These are phyloP conservation scores for Cenchrus purpureus DNA, from an alignment of 176 grass and related monocot species.

Conservation along the genomic window DNA sequence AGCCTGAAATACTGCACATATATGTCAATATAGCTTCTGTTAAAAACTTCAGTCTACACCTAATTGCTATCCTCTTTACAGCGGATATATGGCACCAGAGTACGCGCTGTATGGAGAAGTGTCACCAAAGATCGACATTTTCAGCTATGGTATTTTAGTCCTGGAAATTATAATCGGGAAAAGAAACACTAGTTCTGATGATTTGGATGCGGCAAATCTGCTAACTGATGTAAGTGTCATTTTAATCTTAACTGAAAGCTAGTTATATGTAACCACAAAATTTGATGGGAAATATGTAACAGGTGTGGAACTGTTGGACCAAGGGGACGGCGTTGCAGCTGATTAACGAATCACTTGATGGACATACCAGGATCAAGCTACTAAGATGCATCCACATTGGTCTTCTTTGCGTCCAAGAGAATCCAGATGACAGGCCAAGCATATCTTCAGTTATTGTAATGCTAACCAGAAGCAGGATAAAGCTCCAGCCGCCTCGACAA, in stretches of 20 bases:
- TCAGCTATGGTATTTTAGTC: constrained; percentile 24
- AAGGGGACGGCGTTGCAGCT: constrained; percentile 30
- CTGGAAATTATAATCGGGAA: background rate
- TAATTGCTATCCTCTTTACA: background rate
- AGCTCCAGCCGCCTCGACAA: constrained; percentile 22
- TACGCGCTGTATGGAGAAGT: constrained; percentile 1
- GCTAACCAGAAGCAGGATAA: constrained; percentile 47
- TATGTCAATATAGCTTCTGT: no score
- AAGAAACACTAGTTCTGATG: background rate
- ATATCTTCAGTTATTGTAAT: constrained; percentile 57
- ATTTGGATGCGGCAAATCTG: background rate
- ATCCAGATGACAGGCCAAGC: constrained; percentile 27
- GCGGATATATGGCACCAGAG: constrained; percentile 12
- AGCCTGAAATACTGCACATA: no score
- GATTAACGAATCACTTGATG: constrained; percentile 31
- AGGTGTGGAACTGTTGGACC: constrained; percentile 52
- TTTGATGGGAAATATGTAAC: background rate
- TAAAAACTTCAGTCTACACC: no score
- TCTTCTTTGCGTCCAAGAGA: constrained; percentile 50
- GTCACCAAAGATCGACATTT: constrained; percentile 19
- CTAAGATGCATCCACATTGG: constrained; percentile 52
- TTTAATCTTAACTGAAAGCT: background rate
- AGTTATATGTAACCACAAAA: background rate
- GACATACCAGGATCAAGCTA: background rate
- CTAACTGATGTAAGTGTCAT: constrained; percentile 9